phyloP scores from a whole-genome alignment of 202 grass and related monocot species.

The Musa balbisiana region DNA sequence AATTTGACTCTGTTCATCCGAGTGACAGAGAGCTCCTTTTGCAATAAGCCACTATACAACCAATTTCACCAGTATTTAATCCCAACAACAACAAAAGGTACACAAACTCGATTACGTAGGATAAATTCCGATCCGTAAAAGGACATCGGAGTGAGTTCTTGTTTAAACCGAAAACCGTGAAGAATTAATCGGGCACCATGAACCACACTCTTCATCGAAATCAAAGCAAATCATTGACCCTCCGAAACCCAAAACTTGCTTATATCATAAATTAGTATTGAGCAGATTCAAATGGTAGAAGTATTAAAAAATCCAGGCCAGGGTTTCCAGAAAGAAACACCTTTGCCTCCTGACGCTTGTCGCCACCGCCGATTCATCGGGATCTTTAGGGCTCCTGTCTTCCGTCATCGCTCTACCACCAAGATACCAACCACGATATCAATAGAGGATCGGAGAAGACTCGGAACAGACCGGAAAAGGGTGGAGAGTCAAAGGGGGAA shows the following conservation, averaged over 20 bases:
- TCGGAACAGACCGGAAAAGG: background rate
- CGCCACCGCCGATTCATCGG: slow-evolving; percentile 24
- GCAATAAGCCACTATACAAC: too few relatives aligned
- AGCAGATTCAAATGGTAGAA: background rate
- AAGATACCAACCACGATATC: background rate
- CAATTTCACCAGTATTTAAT: too few relatives aligned
- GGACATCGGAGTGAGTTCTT: too few relatives aligned
- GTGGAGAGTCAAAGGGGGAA: background rate
- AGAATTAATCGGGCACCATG: too few relatives aligned
- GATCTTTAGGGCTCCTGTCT: slow-evolving; percentile 30
- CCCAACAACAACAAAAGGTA: too few relatives aligned
- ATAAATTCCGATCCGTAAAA: too few relatives aligned
- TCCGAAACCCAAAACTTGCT: too few relatives aligned
- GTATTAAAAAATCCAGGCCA: background rate
- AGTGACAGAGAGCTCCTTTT: too few relatives aligned
- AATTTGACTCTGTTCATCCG: background rate
- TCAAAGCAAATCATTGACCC: too few relatives aligned
- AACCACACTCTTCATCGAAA: too few relatives aligned
- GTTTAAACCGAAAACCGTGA: too few relatives aligned
- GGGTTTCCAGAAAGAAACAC: slow-evolving; percentile 6
- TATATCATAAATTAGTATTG: background rate
- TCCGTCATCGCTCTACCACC: slow-evolving; percentile 31
- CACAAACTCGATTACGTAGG: too few relatives aligned
- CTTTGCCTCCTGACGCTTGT: slow-evolving; percentile 35
- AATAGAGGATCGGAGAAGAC: background rate